A percentile compares a stretch with the other conserved stretches of the same genome.
These are phyloP conservation scores for Candolleomyces aberdarensis DNA, from an alignment of 768 basidiomycete species.

Conservation along the genomic window DNA sequence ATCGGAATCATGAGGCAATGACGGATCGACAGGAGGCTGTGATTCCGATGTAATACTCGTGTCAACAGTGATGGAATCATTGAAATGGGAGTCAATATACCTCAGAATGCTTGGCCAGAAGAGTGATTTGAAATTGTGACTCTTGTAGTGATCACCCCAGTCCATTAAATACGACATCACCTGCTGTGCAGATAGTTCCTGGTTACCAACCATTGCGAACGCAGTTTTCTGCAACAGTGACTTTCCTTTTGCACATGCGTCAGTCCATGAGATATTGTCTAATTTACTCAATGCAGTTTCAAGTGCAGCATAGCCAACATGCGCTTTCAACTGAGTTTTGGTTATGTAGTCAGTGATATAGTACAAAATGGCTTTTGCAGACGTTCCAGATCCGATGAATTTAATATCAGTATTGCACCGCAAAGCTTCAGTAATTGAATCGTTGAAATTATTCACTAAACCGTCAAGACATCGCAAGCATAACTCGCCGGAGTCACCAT, in stretches of 20 bases:
- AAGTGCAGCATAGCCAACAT: slow-evolving; percentile 37
- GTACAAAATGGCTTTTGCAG: slow-evolving; percentile 40
- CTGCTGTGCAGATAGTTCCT: slow-evolving; percentile 38
- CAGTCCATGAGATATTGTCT: slow-evolving; percentile 12
- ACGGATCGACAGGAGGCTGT: too few relatives aligned
- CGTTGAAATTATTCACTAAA: slow-evolving; percentile 41
- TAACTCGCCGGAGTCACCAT: slow-evolving; percentile 29
- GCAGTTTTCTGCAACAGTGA: slow-evolving; percentile 33
- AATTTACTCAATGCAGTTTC: slow-evolving; percentile 30
- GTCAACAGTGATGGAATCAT: too few relatives aligned
- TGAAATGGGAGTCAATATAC: too few relatives aligned
- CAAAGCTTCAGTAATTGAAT: slow-evolving; percentile 29
- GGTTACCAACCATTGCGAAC: slow-evolving; percentile 30
- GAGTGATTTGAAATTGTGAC: slow-evolving; percentile 27
- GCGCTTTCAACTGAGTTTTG: slow-evolving; percentile 38
- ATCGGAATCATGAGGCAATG: too few relatives aligned
- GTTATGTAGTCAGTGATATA: slow-evolving; percentile 51
- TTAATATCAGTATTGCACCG: slow-evolving; percentile 48
- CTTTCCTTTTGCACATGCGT: slow-evolving; percentile 20
- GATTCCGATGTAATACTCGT: too few relatives aligned
- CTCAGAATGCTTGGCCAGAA: slow-evolving; percentile 33
- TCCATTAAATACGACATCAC: slow-evolving; percentile 32
- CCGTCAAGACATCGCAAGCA: slow-evolving; percentile 31
- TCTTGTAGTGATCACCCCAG: slow-evolving; percentile 33
- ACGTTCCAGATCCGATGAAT: slow-evolving; percentile 37